phyloP scores from a whole-genome alignment of 1,284 basidiomycete genomes.

The Cutaneotrichosporon mucoides region DNA sequence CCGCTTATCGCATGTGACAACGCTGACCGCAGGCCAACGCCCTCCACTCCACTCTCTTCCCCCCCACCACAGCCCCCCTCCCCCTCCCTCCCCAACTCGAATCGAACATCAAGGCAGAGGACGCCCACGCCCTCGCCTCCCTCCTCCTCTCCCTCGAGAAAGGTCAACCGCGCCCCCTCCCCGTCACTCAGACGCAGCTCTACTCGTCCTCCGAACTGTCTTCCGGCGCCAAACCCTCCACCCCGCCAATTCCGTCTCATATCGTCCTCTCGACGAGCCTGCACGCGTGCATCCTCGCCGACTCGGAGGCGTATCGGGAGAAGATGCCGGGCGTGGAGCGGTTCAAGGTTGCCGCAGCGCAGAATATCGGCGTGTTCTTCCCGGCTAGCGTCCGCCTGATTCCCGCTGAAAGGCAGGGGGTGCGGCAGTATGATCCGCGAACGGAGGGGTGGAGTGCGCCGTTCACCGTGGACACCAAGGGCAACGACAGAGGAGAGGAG shows the following conservation, averaged over 20 bases:
- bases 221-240: constrained; percentile 52
- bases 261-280: constrained; percentile 58
- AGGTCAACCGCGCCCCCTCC: constrained; percentile 54
- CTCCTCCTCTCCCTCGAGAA: constrained; percentile 46
- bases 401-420: too few species aligned
- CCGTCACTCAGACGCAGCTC: constrained; percentile 57
- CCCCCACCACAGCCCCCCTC: constrained; percentile 28
- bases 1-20: too few species aligned
- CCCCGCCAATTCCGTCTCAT: constrained; percentile 60
- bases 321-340: constrained; percentile 71
- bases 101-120: neutral
- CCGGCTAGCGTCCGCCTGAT: constrained; percentile 57
- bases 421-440: constrained; percentile 58
- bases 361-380: constrained; percentile 73
- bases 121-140: constrained; percentile 7
- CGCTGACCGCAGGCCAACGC: constrained; percentile 65
- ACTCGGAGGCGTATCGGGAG: constrained; percentile 70
- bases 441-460: constrained; percentile 53
- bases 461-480: constrained; percentile 19
- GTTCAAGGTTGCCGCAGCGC: constrained; percentile 75
- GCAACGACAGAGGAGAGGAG: neutral
- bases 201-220: constrained; percentile 49
- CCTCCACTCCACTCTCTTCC: constrained; percentile 60
- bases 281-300: constrained; percentile 80
- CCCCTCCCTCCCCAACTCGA: neutral